Conservation (phyloP, 805 yeast species). For the Pichia californica region DNA sequence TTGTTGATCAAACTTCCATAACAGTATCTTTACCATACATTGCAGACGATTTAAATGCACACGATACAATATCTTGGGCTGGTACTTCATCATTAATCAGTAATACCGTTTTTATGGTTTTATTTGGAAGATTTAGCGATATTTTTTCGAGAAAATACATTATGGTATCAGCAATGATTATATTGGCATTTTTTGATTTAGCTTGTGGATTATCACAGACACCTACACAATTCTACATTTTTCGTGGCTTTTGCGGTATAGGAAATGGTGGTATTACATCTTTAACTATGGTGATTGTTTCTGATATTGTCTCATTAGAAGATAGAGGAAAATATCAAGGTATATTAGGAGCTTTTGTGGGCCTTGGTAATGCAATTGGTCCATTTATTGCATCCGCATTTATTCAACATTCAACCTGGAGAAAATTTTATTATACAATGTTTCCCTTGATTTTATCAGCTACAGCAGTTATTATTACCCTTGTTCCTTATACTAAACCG, state of each 20-base stretch:
- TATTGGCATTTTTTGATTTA: conserved; percentile 39
- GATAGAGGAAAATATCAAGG: conserved; percentile 56
- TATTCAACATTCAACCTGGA: neutral
- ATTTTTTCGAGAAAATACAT: conserved; percentile 46
- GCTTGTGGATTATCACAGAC: conserved; percentile 47
- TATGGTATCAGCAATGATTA: conserved; percentile 32
- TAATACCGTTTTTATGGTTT: conserved; percentile 44
- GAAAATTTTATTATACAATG: conserved; percentile 1
- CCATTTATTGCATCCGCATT: conserved; percentile 1
- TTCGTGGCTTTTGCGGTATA: conserved; percentile 50
- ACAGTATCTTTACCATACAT: neutral
- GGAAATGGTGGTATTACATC: conserved; percentile 51
- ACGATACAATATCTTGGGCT: conserved; percentile 45
- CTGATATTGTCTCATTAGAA: conserved; percentile 47
- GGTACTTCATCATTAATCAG: conserved; percentile 50
- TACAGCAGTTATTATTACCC: neutral
- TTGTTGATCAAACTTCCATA: neutral
- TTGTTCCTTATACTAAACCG: conserved; percentile 2
- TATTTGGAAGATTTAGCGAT: conserved; percentile 50
- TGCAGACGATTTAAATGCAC: neutral
- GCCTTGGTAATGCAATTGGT: conserved; percentile 40
- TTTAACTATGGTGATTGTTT: conserved; percentile 44
- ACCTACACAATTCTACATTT: conserved; percentile 42
- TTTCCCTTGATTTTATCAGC: conserved; percentile 5
- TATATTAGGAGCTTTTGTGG: conserved; percentile 43